Percentiles rank a stretch among this genome's conserved stretches.
Evolutionary conservation across 2,329 filamentous ascomycete genomes (phyloP).

Genomic region (Penicillium sp.): DNA sequence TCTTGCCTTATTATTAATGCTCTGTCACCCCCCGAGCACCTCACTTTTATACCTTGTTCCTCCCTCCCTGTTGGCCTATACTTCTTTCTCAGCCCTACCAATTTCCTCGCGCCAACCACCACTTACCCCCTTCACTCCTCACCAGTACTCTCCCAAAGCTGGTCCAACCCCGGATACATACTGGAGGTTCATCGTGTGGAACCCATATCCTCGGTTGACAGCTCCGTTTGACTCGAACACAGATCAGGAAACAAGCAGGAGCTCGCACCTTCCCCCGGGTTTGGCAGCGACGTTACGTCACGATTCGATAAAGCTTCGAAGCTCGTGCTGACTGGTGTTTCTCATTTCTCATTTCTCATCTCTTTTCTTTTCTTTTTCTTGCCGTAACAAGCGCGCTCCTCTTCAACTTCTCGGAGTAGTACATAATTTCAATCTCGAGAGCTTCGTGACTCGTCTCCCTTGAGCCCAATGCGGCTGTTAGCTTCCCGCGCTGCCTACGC

Average conservation of each 20-base stretch:
- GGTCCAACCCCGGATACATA: not conserved
- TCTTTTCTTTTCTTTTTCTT: slow-evolving; percentile 5
- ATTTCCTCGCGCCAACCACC: not conserved
- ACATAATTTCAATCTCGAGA: not conserved
- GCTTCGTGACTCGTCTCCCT: slow-evolving; percentile 7
- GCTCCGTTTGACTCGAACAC: slow-evolving; percentile 1
- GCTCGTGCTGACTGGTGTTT: slow-evolving; percentile 9
- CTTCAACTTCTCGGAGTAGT: slow-evolving; percentile 4
- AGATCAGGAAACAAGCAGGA: slow-evolving; percentile 1
- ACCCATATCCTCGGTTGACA: slow-evolving; percentile 9
- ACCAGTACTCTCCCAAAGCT: not conserved
- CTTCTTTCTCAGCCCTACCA: slow-evolving; percentile 32
- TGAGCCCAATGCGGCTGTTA: slow-evolving; percentile 34
- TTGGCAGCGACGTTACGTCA: slow-evolving; percentile 32
- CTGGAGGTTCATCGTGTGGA: slow-evolving; percentile 3
- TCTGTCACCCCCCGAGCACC: slow-evolving; percentile 10
- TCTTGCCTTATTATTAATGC: slow-evolving; percentile 19
- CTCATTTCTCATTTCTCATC: not conserved
- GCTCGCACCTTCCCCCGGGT: slow-evolving; percentile 9
- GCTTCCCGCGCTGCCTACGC: slow-evolving; percentile 36
- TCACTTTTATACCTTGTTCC: slow-evolving; percentile 25
- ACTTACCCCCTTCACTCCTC: slow-evolving; percentile 7
- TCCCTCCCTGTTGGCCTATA: slow-evolving; percentile 24
- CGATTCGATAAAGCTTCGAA: slow-evolving; percentile 32
- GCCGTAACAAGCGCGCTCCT: slow-evolving; percentile 13